Percentiles rank a stretch among this genome's conserved stretches.
Conservation (phyloP, 1,139 yeast genomes). For the Geotrichum citri-aurantii region DNA sequence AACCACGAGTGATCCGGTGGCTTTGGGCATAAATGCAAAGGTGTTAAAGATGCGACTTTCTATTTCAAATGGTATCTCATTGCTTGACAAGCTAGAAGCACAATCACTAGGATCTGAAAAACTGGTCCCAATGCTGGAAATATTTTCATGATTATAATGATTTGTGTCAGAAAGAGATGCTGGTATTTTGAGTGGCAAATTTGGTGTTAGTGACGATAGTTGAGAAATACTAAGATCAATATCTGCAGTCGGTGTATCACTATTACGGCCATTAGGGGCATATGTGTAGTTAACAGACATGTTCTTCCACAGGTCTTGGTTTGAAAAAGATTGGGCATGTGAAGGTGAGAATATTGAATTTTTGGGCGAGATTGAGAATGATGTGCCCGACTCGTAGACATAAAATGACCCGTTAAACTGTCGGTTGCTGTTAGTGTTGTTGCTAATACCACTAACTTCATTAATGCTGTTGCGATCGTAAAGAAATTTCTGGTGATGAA, state of each 20-base stretch:
- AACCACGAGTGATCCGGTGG: slow-evolving; percentile 15
- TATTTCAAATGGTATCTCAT: background rate
- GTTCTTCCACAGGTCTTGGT: background rate
- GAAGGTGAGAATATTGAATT: background rate
- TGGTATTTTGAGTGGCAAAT: background rate
- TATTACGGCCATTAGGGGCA: background rate
- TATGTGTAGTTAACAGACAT: background rate
- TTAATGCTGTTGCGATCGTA: background rate
- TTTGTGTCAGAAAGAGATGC: background rate
- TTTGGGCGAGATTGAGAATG: slow-evolving; percentile 3
- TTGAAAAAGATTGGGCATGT: background rate
- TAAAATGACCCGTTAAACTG: background rate
- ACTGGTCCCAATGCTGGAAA: background rate
- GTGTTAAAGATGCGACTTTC: slow-evolving; percentile 21
- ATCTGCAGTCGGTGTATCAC: background rate
- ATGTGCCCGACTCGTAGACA: background rate
- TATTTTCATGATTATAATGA: background rate
- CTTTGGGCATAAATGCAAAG: slow-evolving; percentile 20
- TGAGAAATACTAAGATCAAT: background rate
- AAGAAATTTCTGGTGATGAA: background rate
- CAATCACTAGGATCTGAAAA: background rate
- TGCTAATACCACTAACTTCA: background rate
- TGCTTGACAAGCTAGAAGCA: background rate
- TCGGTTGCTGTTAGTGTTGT: background rate
- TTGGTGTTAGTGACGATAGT: background rate